These are phyloP conservation scores for Leishmania martiniquensis DNA, from an alignment of 208 protist species.

Conservation along the genomic window DNA sequence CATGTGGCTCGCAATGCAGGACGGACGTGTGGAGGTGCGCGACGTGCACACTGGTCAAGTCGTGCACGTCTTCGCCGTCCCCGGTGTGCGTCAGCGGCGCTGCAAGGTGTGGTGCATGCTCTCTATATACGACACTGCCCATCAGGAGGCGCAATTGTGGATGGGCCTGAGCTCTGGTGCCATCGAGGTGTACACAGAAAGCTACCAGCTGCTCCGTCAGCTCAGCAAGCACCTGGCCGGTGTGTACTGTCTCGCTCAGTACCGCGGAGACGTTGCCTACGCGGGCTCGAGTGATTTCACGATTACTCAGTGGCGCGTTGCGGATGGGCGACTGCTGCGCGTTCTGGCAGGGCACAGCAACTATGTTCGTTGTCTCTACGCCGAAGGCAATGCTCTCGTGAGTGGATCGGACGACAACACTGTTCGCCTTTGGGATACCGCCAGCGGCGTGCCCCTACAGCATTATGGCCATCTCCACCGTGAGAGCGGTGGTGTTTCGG, in stretches of 20 bases:
- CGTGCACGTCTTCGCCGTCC: slow-evolving; percentile 56
- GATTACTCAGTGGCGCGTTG: slow-evolving; percentile 79
- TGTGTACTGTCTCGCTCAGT: slow-evolving; percentile 76
- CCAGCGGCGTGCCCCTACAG: slow-evolving; percentile 45
- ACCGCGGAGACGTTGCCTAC: slow-evolving; percentile 60
- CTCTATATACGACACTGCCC: slow-evolving; percentile 26
- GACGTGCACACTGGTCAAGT: slow-evolving; percentile 56
- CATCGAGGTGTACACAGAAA: slow-evolving; percentile 72
- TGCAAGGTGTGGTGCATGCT: slow-evolving; percentile 54
- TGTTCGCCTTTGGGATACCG: slow-evolving; percentile 78
- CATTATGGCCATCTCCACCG: slow-evolving; percentile 58
- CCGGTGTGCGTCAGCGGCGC: slow-evolving; percentile 23
- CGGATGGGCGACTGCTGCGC: slow-evolving; percentile 63
- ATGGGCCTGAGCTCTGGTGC: slow-evolving; percentile 81
- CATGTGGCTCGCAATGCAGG: slow-evolving; percentile 74
- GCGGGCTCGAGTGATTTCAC: slow-evolving; percentile 83
- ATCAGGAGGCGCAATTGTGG: slow-evolving; percentile 65
- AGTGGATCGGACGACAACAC: slow-evolving; percentile 85
- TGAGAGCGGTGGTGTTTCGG: slow-evolving; percentile 67
- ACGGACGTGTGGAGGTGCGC: slow-evolving; percentile 78
- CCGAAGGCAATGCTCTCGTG: slow-evolving; percentile 73
- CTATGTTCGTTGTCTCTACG: slow-evolving; percentile 88
- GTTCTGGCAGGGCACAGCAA: slow-evolving; percentile 77
- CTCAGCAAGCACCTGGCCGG: slow-evolving; percentile 77
- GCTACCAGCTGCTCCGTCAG: slow-evolving; percentile 53